Evolutionary conservation across 352 stramenopile species (phyloP).

Genomic region (Vaucheria bursata): DNA sequence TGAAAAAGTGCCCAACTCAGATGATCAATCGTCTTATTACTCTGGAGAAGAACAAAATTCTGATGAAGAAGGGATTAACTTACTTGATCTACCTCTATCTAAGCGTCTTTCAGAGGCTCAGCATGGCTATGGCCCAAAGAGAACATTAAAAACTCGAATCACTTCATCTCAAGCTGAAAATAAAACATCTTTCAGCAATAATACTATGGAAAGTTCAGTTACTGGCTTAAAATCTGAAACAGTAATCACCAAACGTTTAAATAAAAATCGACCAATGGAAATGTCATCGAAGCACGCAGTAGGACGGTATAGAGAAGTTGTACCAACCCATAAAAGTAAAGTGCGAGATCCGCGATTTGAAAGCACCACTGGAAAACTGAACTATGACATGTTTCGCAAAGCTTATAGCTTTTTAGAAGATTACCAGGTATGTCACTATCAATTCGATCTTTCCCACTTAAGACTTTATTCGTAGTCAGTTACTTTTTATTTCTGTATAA

Average conservation of each 20-base stretch:
- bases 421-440: conserved; percentile 69
- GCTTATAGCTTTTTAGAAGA: conserved; percentile 76
- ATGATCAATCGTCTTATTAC: too few species aligned
- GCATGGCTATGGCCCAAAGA: conserved; percentile 12
- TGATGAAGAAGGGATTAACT: neutral
- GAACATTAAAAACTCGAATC: neutral
- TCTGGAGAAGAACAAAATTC: too few species aligned
- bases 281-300: conserved; percentile 26
- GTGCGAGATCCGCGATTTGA: conserved; percentile 74
- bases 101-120: conserved; percentile 10
- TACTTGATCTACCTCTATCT: conserved; percentile 8
- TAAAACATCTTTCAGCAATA: neutral
- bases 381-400: conserved; percentile 73
- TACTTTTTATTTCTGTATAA: too few species aligned
- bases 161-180: neutral
- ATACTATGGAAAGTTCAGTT: neutral
- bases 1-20: too few species aligned
- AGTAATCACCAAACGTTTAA: conserved; percentile 12
- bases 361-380: conserved; percentile 60
- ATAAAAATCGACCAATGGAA: conserved; percentile 32
- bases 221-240: neutral
- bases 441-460: too few species aligned
- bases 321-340: conserved; percentile 21
- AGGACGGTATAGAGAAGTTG: conserved; percentile 35
- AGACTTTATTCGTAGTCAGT: too few species aligned